Conservation (phyloP, 2,329 filamentous ascomycete genomes). For the Elsinoe necatrix region DNA sequence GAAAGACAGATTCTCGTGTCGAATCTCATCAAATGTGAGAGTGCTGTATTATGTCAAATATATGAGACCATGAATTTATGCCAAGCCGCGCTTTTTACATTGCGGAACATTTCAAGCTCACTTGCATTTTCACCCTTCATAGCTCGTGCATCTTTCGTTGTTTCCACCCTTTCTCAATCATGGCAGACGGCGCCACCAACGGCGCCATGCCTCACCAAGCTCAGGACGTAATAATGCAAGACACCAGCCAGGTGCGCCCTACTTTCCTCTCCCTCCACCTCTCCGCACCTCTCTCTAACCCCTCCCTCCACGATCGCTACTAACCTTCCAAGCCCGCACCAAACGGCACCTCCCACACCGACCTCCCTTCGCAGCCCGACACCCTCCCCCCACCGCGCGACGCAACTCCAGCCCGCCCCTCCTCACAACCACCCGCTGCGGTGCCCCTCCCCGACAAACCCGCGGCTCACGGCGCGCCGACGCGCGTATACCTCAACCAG, state of each 20-base stretch:
- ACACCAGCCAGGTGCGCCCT: slow-evolving; percentile 15
- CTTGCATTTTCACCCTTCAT: not conserved
- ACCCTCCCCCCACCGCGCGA: slow-evolving; percentile 17
- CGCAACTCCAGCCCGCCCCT: slow-evolving; percentile 25
- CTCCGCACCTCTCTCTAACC: not conserved
- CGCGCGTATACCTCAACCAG: slow-evolving; percentile 42
- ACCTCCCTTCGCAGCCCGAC: slow-evolving; percentile 9
- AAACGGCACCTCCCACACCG: slow-evolving; percentile 6
- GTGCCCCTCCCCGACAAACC: slow-evolving; percentile 29
- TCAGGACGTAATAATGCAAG: not conserved
- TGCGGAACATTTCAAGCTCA: not conserved
- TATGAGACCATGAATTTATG: too few species aligned
- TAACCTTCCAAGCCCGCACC: slow-evolving; percentile 2
- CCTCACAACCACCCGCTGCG: slow-evolving; percentile 22
- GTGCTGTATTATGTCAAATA: too few species aligned
- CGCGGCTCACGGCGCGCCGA: slow-evolving; percentile 40
- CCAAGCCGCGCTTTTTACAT: too few species aligned
- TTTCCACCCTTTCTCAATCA: slow-evolving; percentile 7
- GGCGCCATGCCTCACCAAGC: not conserved
- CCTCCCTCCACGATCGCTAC: not conserved
- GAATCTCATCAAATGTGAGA: too few species aligned
- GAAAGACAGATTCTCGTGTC: too few species aligned
- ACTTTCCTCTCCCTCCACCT: not conserved
- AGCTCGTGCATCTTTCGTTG: too few species aligned
- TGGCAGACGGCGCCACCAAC: not conserved